Conservation (phyloP, 23 red algal genomes). For the Gracilaria gracilis region DNA sequence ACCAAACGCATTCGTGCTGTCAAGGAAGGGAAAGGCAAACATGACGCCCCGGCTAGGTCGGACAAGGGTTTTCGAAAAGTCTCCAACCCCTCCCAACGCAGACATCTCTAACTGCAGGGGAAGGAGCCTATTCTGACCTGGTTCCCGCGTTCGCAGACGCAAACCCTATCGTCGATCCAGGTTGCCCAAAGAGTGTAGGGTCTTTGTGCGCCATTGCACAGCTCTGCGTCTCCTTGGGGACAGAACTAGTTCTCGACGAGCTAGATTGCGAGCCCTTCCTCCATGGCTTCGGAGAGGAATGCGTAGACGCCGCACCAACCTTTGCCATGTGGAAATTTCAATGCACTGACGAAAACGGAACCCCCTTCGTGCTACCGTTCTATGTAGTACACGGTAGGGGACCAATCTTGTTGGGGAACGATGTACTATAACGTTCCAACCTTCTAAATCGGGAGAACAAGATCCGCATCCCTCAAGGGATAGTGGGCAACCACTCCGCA, state of each 20-base stretch:
- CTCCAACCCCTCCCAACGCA: not conserved
- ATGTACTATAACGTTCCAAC: not conserved
- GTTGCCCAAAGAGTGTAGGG: too few relatives aligned
- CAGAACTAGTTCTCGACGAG: not conserved
- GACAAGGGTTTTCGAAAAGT: not conserved
- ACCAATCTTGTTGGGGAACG: not conserved
- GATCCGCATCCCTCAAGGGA: not conserved
- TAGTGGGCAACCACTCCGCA: not conserved
- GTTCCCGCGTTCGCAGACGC: too few relatives aligned
- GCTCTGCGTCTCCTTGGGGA: not conserved
- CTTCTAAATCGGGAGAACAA: not conserved
- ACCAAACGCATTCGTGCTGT: not conserved
- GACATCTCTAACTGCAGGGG: conserved; percentile 3
- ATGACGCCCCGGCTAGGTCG: too few relatives aligned
- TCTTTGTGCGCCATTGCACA: not conserved
- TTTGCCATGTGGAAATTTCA: not conserved
- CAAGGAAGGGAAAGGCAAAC: not conserved
- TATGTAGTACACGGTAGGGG: not conserved
- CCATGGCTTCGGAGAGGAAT: not conserved
- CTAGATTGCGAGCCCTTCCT: conserved; percentile 6
- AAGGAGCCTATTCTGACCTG: not conserved
- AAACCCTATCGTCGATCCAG: too few relatives aligned
- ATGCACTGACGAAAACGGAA: not conserved
- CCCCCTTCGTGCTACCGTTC: not conserved
- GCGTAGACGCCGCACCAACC: not conserved